Base-by-base conservation (phyloP, 768 basidiomycete species). In the Leucosporidium creatinivorum region DNA sequence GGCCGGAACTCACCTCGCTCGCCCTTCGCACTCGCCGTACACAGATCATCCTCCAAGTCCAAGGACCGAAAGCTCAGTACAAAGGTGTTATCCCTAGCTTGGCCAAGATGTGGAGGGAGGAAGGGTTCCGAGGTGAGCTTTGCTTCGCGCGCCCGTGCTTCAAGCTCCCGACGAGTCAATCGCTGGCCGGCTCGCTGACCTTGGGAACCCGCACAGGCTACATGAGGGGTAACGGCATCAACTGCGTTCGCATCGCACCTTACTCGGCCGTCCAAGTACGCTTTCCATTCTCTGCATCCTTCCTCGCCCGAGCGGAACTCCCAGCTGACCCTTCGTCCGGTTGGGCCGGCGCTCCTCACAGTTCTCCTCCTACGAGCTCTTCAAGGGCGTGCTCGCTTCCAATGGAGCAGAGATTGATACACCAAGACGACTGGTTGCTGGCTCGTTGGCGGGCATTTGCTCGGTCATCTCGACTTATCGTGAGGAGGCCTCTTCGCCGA, bases 361-460 rank as follows among this genome's bases (percentile, higher is more conserved):
- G 63, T 69, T 69, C 57, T 65, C 63, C 7, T 63, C 70, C 0
- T 76, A 76, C 69, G 75, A 76, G 61, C 63, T 72, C 23, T 67
- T 70, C 72, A 75, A 73, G 48, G 49, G 89, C 86, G 82, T 86
- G 81, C 88, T 94, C 79, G 86, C 87, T 26, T 75, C 77, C 47
- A 80, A 84, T 75, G 88, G 91, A 19, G 81, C 85, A 18, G 86
- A 81, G 75, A 83, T 99, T 23, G 91, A 96, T 79, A 97, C 93
- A 52, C 89, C 89, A 1, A 87, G 88, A 70, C 84, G 94, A 64
- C 81, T 99, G 51, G 80, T 85, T 1, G 87, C 89, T 63, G 94
- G 94, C 69, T 92, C 91, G 25, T 80, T 94, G 18, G 94, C 94
- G 59, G 94, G 94, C 31, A 89, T 98, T 69, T 89, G 89, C 13